Evolutionary conservation across 768 basidiomycete species (phyloP).

Genomic region (Mrakia blollopis): DNA sequence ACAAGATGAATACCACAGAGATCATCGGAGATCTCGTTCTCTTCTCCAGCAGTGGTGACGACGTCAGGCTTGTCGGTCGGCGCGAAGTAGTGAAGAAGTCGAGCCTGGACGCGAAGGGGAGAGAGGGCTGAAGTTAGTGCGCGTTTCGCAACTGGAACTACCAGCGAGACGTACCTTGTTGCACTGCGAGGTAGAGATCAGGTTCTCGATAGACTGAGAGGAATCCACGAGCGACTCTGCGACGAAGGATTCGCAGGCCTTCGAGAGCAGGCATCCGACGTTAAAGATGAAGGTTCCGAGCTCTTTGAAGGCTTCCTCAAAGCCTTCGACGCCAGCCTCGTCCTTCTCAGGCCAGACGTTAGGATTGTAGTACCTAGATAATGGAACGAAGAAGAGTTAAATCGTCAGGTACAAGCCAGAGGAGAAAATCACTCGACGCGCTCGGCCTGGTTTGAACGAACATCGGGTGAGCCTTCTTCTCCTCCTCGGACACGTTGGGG

Average conservation of each 20-base stretch:
- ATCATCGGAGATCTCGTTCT: conserved; percentile 55
- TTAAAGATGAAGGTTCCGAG: conserved; percentile 56
- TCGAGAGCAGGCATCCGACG: conserved; percentile 73
- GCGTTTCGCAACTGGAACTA: too few relatives aligned
- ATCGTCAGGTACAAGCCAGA: not conserved
- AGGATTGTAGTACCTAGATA: conserved; percentile 49
- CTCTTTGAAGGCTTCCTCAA: conserved; percentile 82
- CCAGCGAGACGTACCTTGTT: conserved; percentile 52
- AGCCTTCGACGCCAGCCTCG: conserved; percentile 62
- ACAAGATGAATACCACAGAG: conserved; percentile 89
- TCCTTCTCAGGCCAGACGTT: conserved; percentile 74
- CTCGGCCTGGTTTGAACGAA: not conserved
- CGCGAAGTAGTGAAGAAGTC: conserved; percentile 95
- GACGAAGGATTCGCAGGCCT: conserved; percentile 78
- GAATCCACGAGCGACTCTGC: conserved; percentile 60
- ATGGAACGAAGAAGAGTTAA: not conserved
- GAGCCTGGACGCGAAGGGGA: conserved; percentile 48
- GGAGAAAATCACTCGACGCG: not conserved
- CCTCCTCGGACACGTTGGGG: conserved; percentile 57
- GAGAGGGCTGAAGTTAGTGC: not conserved
- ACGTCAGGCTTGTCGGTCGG: conserved; percentile 48
- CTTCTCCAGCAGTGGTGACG: conserved; percentile 35
- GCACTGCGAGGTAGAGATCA: conserved; percentile 73
- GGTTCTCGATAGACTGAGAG: conserved; percentile 60
- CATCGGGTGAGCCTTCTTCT: conserved; percentile 55